Base-by-base conservation (phyloP, 2,329 filamentous ascomycete genomes). In the Pyrenophora seminiperda region DNA sequence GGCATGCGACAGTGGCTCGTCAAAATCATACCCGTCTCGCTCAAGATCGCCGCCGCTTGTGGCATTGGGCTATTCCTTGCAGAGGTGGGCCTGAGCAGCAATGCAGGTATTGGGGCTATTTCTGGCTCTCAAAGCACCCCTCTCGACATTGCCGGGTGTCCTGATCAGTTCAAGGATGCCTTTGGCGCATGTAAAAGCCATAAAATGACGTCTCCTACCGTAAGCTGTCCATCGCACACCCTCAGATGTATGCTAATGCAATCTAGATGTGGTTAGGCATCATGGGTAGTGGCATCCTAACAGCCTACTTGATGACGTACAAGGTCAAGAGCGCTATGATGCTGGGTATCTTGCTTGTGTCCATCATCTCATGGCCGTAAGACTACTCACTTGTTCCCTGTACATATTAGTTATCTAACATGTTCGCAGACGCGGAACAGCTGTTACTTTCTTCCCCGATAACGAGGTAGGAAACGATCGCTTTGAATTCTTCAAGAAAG, bases 1-100 rank as follows among this genome's bases (percentile, higher is more conserved):
- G 91, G 91, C 30, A 81, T 96, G 76, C 87, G 91, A 11, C 91
- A 95, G 71, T 95, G 90, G 90, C 83, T 96, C 19, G 91, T 91
- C 14, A 85, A 90, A 53, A 82, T 88, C 38, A 90, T 95, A 47
- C 91, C 91, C 1, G 82, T 84, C 18, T 91, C 88, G 36, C 89
- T 96, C 72, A 96, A 95, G 75, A 84, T 95, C 51, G 91, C 91
- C 9, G 91, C 88, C 11, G 89, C 89, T 49, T 90, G 90, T 52
- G 91, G 91, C 58, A 95, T 96, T 56, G 91, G 91, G 9, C 77
- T 96, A 1, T 95, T 93, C 70, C 80, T 94, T 47, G 85, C 87
- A 14, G 75, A 89, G 42, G 88, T 90, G 54, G 87, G 87, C 9
- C 77, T 90, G 43, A 91, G 89, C 1, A 91, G 91, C 69, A 85